phyloP scores from a whole-genome alignment of 2,329 filamentous ascomycete genomes.

The Monilinia fructicola region DNA sequence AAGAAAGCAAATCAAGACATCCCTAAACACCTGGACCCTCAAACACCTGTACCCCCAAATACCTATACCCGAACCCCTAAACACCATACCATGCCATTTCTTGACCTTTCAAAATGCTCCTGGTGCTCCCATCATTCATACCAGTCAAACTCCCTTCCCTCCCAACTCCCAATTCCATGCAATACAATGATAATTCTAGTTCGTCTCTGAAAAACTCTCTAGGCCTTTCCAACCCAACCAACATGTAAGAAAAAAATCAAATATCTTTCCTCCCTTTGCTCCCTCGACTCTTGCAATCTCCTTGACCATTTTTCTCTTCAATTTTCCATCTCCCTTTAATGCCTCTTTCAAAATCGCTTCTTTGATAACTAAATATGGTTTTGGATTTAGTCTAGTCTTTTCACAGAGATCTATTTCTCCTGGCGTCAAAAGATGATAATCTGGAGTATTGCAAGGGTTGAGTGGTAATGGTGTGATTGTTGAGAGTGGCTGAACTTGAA shows the following conservation, averaged over 20 bases:
- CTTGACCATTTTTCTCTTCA: slow-evolving; percentile 93
- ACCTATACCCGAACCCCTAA: too few species aligned
- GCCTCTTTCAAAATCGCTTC: slow-evolving; percentile 89
- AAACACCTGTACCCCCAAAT: too few species aligned
- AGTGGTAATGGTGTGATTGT: slow-evolving; percentile 46
- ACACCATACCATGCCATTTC: too few species aligned
- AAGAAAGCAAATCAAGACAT: too few species aligned
- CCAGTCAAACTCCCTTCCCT: too few species aligned
- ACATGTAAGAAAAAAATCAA: slow-evolving; percentile 90
- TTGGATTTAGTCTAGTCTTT: slow-evolving; percentile 80
- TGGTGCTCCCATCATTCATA: too few species aligned
- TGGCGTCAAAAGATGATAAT: slow-evolving; percentile 79
- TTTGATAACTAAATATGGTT: slow-evolving; percentile 93
- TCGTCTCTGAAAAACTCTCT: not conserved
- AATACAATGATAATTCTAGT: too few species aligned
- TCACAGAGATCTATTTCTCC: slow-evolving; percentile 88
- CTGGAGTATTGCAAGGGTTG: slow-evolving; percentile 62
- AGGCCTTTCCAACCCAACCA: slow-evolving; percentile 85
- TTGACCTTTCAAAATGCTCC: too few species aligned
- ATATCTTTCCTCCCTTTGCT: slow-evolving; percentile 81
- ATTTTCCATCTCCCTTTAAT: slow-evolving; percentile 77
- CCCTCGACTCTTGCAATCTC: slow-evolving; percentile 82
- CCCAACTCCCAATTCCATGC: too few species aligned
- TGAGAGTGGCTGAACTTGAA: slow-evolving; percentile 52
- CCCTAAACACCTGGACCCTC: too few species aligned